Conservation (phyloP, 192 early-diverging fungal genomes). For the Backusella tuberculispora region DNA sequence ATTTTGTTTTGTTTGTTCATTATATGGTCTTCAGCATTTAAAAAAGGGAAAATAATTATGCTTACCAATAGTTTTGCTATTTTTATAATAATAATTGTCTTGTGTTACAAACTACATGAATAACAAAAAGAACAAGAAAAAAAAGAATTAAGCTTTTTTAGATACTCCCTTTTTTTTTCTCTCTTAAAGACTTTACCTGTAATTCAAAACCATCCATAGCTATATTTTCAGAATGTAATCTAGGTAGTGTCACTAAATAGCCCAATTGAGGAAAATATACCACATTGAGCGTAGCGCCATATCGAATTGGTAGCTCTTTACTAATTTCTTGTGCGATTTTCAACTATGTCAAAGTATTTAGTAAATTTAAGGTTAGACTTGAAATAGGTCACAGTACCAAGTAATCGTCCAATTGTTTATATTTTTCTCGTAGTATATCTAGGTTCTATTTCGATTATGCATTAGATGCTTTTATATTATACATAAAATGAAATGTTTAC, state of each 20-base stretch:
- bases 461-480: not conserved
- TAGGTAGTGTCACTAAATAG: conserved; percentile 72
- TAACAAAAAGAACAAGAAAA: not conserved
- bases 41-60: not conserved
- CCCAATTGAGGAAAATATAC: conserved; percentile 86
- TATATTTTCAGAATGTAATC: conserved; percentile 46
- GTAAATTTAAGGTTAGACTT: not conserved
- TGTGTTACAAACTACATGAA: conserved; percentile 64
- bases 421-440: conserved; percentile 69
- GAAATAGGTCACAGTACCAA: conserved; percentile 47
- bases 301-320: conserved; percentile 50
- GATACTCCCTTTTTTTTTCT: not conserved
- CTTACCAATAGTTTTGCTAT: conserved; percentile 53
- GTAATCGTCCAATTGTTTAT: conserved; percentile 67
- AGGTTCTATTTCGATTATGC: conserved; percentile 55
- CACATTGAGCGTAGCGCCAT: conserved; percentile 62
- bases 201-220: conserved; percentile 55
- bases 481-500: not conserved
- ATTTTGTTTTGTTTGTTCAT: not conserved
- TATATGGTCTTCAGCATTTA: not conserved
- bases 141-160: not conserved
- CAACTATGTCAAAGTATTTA: conserved; percentile 34
- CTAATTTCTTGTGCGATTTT: conserved; percentile 64
- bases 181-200: conserved; percentile 48
- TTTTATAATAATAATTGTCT: conserved; percentile 75